Conservation (phyloP, 306 rosid genomes). For the Sechiopsis laciniata region DNA sequence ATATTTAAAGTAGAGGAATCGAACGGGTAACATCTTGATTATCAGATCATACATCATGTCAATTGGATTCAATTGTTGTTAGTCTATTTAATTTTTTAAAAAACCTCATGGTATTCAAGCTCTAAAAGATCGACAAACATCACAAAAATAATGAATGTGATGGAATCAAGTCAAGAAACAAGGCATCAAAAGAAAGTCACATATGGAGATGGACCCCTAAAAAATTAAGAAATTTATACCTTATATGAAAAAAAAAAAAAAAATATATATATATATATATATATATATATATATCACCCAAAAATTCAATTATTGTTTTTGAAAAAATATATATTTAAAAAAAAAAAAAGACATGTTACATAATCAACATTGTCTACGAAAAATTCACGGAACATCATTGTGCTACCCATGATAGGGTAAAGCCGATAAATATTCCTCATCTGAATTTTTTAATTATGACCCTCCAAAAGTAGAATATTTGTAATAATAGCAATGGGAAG, state of each 20-base stretch:
- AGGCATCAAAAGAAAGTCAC: constrained; percentile 17
- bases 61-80: not conserved
- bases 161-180: constrained; percentile 24
- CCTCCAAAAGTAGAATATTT: constrained; percentile 8
- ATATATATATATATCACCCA: too few relatives aligned
- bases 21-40: too few relatives aligned
- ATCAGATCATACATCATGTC: not conserved
- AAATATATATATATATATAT: too few relatives aligned
- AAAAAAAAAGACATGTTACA: constrained; percentile 17
- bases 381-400: constrained; percentile 26
- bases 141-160: not conserved
- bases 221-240: not conserved
- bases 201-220: constrained; percentile 13
- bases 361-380: constrained; percentile 20
- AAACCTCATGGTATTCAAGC: not conserved
- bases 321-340: not conserved
- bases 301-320: not conserved
- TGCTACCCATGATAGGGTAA: constrained; percentile 18
- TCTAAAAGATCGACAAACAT: not conserved
- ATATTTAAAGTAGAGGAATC: too few relatives aligned
- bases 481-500: not conserved
- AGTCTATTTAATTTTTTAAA: too few relatives aligned
- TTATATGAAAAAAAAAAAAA: too few relatives aligned
- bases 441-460: not conserved
- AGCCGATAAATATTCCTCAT: not conserved